Percentiles rank a stretch among this genome's conserved stretches.
These are phyloP conservation scores for Penicillium psychrosexuale DNA, from an alignment of 2,329 filamentous ascomycete genomes.

Conservation along the genomic window DNA sequence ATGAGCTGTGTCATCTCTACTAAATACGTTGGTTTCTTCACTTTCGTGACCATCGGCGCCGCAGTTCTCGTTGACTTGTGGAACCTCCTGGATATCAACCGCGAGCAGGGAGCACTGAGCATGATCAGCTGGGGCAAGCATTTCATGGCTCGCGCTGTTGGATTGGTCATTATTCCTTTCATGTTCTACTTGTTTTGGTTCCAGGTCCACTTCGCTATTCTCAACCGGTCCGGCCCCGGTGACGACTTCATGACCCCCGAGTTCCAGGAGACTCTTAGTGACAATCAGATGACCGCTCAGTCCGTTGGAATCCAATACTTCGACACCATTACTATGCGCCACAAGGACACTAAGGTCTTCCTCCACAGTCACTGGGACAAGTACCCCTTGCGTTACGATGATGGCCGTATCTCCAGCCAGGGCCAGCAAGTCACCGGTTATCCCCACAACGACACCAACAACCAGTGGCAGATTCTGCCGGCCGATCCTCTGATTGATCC, in stretches of 20 bases:
- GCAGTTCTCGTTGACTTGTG: slow-evolving; percentile 93
- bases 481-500: slow-evolving; percentile 52
- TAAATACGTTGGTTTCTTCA: slow-evolving; percentile 96
- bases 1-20: slow-evolving; percentile 97
- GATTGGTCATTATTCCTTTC: slow-evolving; percentile 86
- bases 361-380: slow-evolving; percentile 87
- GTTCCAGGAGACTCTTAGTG: slow-evolving; percentile 94
- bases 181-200: slow-evolving; percentile 99
- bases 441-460: slow-evolving; percentile 97
- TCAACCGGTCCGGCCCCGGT: slow-evolving; percentile 83
- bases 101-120: slow-evolving; percentile 74
- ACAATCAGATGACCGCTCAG: slow-evolving; percentile 89
- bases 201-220: slow-evolving; percentile 94
- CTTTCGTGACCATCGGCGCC: slow-evolving; percentile 93
- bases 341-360: slow-evolving; percentile 97
- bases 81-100: slow-evolving; percentile 87
- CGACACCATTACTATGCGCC: slow-evolving; percentile 79
- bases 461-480: slow-evolving; percentile 93
- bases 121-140: slow-evolving; percentile 82
- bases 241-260: slow-evolving; percentile 99
- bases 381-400: slow-evolving; percentile 94
- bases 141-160: slow-evolving; percentile 80
- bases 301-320: slow-evolving; percentile 85
- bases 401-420: slow-evolving; percentile 94
- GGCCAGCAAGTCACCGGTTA: slow-evolving; percentile 98